Percentiles rank a stretch among this genome's conserved stretches.
Conservation (phyloP, 148 eudicot species). For the Nyssa sinensis region DNA sequence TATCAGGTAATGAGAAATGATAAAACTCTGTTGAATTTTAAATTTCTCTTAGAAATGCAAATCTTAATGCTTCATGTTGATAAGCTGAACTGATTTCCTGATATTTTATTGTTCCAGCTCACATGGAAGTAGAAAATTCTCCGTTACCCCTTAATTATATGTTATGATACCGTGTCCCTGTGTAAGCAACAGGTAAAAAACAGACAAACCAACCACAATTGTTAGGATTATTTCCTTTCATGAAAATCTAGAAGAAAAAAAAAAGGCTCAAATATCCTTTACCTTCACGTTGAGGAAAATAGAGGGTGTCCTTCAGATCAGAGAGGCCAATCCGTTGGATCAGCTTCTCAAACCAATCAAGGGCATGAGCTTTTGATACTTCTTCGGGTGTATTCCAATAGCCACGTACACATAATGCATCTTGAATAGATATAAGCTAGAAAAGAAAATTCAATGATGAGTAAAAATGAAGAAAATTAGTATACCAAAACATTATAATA, state of each 20-base stretch:
- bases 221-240: too few species aligned
- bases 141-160: not conserved
- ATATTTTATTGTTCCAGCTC: not conserved
- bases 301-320: conserved; percentile 60
- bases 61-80: not conserved
- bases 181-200: too few species aligned
- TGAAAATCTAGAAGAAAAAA: not conserved
- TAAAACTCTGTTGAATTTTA: too few species aligned
- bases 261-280: conserved; percentile 10
- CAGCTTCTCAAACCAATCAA: conserved; percentile 63
- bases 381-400: conserved; percentile 77
- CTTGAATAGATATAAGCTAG: conserved; percentile 71
- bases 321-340: conserved; percentile 53
- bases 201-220: too few species aligned
- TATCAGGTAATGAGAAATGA: too few species aligned
- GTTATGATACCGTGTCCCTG: not conserved
- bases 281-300: conserved; percentile 75
- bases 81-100: not conserved
- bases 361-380: conserved; percentile 41
- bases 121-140: not conserved
- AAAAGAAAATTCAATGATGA: conserved; percentile 16
- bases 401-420: conserved; percentile 81
- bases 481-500: too few species aligned
- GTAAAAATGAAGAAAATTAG: not conserved
- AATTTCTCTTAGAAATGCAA: too few species aligned